phyloP scores from a whole-genome alignment of 2,329 filamentous ascomycete genomes.

The Stagonosporopsis chrysanthemi region DNA sequence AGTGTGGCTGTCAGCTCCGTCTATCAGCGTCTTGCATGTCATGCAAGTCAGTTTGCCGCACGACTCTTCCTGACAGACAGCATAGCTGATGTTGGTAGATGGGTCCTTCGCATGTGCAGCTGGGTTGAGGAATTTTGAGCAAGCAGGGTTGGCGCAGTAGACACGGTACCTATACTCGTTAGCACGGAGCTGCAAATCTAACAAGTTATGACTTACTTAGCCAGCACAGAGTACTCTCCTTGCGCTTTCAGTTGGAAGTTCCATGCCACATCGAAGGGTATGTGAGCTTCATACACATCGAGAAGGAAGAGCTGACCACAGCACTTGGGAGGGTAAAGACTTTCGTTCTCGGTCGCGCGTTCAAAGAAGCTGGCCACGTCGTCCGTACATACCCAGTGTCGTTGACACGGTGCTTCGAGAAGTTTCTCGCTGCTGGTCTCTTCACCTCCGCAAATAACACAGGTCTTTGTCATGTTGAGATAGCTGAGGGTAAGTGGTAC shows the following conservation, averaged over 20 bases:
- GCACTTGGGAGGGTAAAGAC: conserved; percentile 40
- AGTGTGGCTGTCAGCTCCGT: conserved; percentile 19
- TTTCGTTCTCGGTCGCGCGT: conserved; percentile 38
- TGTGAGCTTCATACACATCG: conserved; percentile 29
- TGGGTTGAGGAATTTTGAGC: conserved; percentile 36
- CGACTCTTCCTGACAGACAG: conserved; percentile 29
- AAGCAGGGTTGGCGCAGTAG: conserved; percentile 35
- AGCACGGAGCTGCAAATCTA: conserved; percentile 1
- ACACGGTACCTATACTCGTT: conserved; percentile 30
- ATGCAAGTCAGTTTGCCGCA: conserved; percentile 37
- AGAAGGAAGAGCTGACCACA: conserved; percentile 36
- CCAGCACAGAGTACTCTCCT: conserved; percentile 39
- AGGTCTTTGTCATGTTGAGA: conserved; percentile 23
- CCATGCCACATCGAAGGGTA: conserved; percentile 30
- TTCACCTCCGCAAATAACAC: conserved; percentile 35
- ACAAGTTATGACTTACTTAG: conserved; percentile 31
- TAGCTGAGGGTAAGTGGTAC: not conserved
- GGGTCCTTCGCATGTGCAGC: conserved; percentile 26
- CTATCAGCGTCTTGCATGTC: conserved; percentile 32
- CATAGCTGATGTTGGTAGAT: conserved; percentile 24
- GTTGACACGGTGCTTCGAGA: conserved; percentile 29
- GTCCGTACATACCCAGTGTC: conserved; percentile 36
- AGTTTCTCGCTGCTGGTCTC: conserved; percentile 27
- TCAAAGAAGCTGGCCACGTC: conserved; percentile 34
- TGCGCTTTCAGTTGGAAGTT: conserved; percentile 36